Conservation (phyloP, 306 rosid genomes). For the Cicer judaicum region DNA sequence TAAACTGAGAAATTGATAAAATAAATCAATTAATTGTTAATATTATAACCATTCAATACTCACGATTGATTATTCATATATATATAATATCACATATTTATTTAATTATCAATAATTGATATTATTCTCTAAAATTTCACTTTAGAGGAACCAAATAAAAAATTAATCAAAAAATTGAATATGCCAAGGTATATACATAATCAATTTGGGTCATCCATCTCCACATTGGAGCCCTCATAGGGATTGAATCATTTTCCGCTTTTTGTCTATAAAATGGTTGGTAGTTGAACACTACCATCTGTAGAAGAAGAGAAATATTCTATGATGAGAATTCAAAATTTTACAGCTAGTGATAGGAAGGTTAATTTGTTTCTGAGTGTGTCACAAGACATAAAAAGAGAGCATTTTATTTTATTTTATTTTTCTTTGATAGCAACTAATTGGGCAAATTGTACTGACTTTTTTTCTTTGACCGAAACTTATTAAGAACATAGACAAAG, state of each 20-base stretch:
- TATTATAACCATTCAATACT: too few species aligned
- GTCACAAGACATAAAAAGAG: slow-evolving; percentile 6
- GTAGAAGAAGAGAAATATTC: neutral
- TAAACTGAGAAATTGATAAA: too few species aligned
- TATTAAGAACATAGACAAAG: neutral
- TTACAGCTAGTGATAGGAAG: neutral
- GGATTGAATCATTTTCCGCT: neutral
- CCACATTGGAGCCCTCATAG: neutral
- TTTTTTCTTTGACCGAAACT: neutral
- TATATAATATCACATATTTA: too few species aligned
- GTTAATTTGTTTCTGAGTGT: neutral
- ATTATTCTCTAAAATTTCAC: too few species aligned
- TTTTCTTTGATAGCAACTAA: neutral
- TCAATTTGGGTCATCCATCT: neutral
- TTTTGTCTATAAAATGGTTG: neutral
- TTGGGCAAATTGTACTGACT: neutral
- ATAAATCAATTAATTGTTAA: too few species aligned
- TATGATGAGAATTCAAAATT: neutral
- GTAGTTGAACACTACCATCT: neutral
- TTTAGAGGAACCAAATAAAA: too few species aligned
- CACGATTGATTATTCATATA: too few species aligned
- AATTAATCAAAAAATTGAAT: too few species aligned
- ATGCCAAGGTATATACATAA: too few species aligned
- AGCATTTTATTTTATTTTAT: neutral
- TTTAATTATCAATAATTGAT: too few species aligned